Evolutionary conservation across 495 filamentous ascomycete genomes (phyloP).

Genomic region (Annulohypoxylon stygium): DNA sequence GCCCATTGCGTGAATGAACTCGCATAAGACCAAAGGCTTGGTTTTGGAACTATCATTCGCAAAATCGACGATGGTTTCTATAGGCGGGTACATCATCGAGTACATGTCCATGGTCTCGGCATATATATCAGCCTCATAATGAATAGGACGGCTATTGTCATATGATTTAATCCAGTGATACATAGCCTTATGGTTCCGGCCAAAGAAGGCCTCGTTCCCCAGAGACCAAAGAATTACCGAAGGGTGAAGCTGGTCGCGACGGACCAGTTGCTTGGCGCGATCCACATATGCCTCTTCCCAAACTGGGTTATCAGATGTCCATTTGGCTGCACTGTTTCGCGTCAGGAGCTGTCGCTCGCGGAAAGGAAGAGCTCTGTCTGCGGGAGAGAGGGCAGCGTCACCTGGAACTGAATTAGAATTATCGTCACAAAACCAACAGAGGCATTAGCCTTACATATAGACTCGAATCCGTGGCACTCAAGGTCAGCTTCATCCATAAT

Average conservation of each 20-base stretch:
- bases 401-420: slow-evolving; percentile 31
- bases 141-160: slow-evolving; percentile 70
- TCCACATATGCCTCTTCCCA: slow-evolving; percentile 77
- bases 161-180: slow-evolving; percentile 68
- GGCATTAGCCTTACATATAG: slow-evolving; percentile 39
- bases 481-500: slow-evolving; percentile 80
- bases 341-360: slow-evolving; percentile 65
- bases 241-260: slow-evolving; percentile 75
- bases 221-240: slow-evolving; percentile 78
- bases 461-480: slow-evolving; percentile 76
- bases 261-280: slow-evolving; percentile 71
- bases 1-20: slow-evolving; percentile 79
- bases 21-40: slow-evolving; percentile 73
- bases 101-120: slow-evolving; percentile 74
- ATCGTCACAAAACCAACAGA: not conserved
- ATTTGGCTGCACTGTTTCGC: slow-evolving; percentile 65
- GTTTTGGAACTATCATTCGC: slow-evolving; percentile 60
- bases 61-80: slow-evolving; percentile 64
- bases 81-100: slow-evolving; percentile 73
- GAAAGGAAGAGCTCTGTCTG: slow-evolving; percentile 46
- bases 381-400: slow-evolving; percentile 47
- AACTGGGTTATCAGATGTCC: slow-evolving; percentile 70
- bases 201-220: slow-evolving; percentile 78
- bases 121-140: slow-evolving; percentile 74
- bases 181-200: slow-evolving; percentile 73